Percentiles rank a stretch among this genome's conserved stretches.
Conservation (phyloP, 2,329 filamentous ascomycete species). For the Microdochium bolleyi region DNA sequence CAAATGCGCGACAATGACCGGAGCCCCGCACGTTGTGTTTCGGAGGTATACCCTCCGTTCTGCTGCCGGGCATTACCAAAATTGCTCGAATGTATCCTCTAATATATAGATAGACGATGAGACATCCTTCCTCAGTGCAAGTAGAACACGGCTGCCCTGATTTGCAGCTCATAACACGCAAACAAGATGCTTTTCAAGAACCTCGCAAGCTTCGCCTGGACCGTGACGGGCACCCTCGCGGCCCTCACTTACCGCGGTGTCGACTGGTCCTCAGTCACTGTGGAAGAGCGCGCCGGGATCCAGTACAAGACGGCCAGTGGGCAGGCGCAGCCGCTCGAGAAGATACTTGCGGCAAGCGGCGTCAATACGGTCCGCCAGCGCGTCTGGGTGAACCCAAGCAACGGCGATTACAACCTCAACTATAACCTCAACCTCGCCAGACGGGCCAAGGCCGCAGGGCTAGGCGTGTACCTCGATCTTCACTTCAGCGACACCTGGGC, state of each 20-base stretch:
- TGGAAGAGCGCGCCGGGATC: conserved; percentile 55
- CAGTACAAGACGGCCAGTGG: conserved; percentile 52
- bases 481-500: conserved; percentile 67
- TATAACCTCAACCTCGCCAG: conserved; percentile 64
- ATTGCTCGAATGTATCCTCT: too few relatives aligned
- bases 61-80: too few relatives aligned
- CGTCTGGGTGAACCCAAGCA: conserved; percentile 61
- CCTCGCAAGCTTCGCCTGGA: too few relatives aligned
- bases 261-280: conserved; percentile 60
- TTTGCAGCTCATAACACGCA: too few relatives aligned
- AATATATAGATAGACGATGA: too few relatives aligned
- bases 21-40: too few relatives aligned
- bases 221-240: conserved; percentile 17
- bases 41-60: too few relatives aligned
- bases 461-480: conserved; percentile 54
- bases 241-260: conserved; percentile 57
- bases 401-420: conserved; percentile 58
- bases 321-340: conserved; percentile 46
- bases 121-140: too few relatives aligned
- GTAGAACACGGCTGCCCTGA: too few relatives aligned
- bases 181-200: too few relatives aligned
- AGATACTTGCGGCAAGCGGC: conserved; percentile 51
- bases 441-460: conserved; percentile 53
- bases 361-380: conserved; percentile 65
- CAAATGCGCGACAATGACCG: too few relatives aligned